phyloP scores from a whole-genome alignment of 257 asterid species.

The Penstemon barbatus region DNA sequence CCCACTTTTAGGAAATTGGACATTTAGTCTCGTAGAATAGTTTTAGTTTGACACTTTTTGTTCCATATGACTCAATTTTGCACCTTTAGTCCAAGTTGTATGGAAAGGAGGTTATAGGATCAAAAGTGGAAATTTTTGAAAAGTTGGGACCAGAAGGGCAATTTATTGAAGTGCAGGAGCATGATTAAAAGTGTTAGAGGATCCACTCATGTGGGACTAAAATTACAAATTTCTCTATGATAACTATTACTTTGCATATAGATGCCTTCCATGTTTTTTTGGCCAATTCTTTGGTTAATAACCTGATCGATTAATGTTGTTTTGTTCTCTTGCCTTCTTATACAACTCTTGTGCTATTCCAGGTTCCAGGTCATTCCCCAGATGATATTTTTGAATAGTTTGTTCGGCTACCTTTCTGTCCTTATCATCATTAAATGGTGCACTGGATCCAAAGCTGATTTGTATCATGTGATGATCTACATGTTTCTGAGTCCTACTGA shows the following conservation, averaged over 20 bases:
- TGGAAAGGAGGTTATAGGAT: too few relatives aligned
- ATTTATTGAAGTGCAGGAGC: too few relatives aligned
- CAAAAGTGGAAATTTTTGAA: too few relatives aligned
- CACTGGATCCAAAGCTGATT: constrained; percentile 95
- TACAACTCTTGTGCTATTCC: constrained; percentile 34
- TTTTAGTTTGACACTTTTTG: too few relatives aligned
- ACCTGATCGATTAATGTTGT: not conserved
- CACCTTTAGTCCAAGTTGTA: too few relatives aligned
- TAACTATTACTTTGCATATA: not conserved
- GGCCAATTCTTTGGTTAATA: not conserved
- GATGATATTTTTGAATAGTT: constrained; percentile 82
- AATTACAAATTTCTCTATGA: too few relatives aligned
- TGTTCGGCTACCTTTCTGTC: constrained; percentile 88
- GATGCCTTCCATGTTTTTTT: not conserved
- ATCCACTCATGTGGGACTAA: too few relatives aligned
- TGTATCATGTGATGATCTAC: constrained; percentile 97
- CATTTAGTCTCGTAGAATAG: too few relatives aligned
- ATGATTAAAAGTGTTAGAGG: too few relatives aligned
- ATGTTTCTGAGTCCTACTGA: constrained; percentile 96
- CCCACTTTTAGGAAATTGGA: too few relatives aligned
- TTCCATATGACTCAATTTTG: too few relatives aligned
- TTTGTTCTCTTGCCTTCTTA: constrained; percentile 17
- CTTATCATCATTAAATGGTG: constrained; percentile 91
- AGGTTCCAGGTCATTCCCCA: constrained; percentile 98
- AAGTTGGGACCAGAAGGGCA: too few relatives aligned